Evolutionary conservation across 805 yeast species (phyloP).

Genomic region (Cyberlindnera mrakii): DNA sequence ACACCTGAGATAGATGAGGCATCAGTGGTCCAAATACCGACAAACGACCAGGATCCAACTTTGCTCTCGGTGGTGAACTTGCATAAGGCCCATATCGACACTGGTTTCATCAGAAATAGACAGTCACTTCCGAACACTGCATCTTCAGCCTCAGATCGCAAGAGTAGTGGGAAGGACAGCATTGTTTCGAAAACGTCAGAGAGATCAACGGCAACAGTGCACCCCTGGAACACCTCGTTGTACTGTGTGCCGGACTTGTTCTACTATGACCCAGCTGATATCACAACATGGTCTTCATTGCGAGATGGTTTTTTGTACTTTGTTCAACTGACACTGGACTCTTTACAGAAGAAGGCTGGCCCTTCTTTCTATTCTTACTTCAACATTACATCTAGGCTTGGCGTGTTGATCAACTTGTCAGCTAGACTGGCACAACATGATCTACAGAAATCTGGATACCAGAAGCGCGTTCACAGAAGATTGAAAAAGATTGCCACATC

Average conservation of each 20-base stretch:
- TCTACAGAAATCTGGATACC: constrained; percentile 39
- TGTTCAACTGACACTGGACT: constrained; percentile 42
- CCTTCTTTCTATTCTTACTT: constrained; percentile 49
- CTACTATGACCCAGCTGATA: constrained; percentile 54
- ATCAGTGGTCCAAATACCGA: constrained; percentile 22
- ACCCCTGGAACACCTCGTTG: constrained; percentile 22
- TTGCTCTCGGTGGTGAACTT: constrained; percentile 18
- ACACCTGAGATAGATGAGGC: constrained; percentile 30
- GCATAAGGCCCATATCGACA: constrained; percentile 21
- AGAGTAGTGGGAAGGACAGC: constrained; percentile 9
- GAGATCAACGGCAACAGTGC: constrained; percentile 17
- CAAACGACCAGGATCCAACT: constrained; percentile 9
- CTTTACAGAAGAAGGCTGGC: constrained; percentile 45
- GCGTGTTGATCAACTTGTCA: constrained; percentile 47
- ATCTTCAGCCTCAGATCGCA: constrained; percentile 2
- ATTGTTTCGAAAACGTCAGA: constrained; percentile 14
- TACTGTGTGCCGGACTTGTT: constrained; percentile 38
- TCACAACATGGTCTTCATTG: constrained; percentile 54
- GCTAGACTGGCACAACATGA: constrained; percentile 50
- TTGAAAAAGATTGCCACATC: constrained; percentile 48
- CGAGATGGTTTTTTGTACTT: constrained; percentile 41
- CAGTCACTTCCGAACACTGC: constrained; percentile 11
- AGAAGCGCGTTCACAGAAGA: constrained; percentile 40
- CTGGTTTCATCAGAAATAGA: constrained; percentile 11
- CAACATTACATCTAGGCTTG: constrained; percentile 45